These are phyloP conservation scores for Geosmithia putterillii DNA, from an alignment of 2,329 filamentous ascomycete genomes.

Conservation along the genomic window DNA sequence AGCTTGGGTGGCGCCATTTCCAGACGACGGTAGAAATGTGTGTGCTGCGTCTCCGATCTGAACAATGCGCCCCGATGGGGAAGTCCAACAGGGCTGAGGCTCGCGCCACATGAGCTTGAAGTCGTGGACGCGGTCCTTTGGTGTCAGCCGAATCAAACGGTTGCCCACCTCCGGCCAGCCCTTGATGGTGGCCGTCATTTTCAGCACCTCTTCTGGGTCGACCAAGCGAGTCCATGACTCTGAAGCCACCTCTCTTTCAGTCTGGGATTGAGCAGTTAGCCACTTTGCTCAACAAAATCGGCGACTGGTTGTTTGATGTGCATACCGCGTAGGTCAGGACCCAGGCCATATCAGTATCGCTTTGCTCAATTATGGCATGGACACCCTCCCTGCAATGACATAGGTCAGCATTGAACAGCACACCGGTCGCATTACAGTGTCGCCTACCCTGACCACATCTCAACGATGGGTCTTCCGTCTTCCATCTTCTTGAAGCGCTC, in stretches of 20 bases:
- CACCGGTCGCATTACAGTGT: no score
- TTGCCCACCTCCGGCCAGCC: conserved; percentile 31
- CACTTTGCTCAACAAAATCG: no score
- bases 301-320: no score
- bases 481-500: conserved; percentile 9
- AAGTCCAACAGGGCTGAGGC: conserved; percentile 31
- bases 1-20: conserved; percentile 7
- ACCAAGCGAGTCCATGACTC: conserved; percentile 38
- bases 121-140: conserved; percentile 18
- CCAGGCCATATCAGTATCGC: conserved; percentile 36
- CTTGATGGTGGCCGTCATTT: conserved; percentile 39
- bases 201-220: conserved; percentile 13
- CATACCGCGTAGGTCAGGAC: conserved; percentile 1
- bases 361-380: conserved; percentile 8
- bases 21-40: conserved; percentile 8
- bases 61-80: conserved; percentile 5
- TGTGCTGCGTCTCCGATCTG: conserved; percentile 10
- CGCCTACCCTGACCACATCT: no score
- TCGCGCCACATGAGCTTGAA: conserved; percentile 39
- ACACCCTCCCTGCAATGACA: background rate
- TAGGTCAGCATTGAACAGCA: background rate
- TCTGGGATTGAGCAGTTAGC: background rate
- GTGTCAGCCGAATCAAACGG: background rate
- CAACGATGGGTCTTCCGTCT: no score
- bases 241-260: conserved; percentile 39